Evolutionary conservation across 345 rosid genomes (phyloP).

Genomic region (Linum trigynum): DNA sequence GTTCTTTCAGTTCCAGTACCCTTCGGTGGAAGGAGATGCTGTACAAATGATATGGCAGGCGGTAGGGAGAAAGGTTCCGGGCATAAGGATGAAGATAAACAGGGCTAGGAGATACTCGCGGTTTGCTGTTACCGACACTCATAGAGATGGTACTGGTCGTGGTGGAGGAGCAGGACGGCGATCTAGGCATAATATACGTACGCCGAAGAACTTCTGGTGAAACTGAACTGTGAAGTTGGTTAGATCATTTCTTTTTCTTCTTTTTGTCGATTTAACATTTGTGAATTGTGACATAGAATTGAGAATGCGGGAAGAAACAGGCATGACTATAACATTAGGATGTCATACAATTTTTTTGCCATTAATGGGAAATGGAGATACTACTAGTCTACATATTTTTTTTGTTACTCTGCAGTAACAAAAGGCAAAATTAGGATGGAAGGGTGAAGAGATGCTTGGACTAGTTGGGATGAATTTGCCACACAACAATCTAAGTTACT

Average conservation of each 20-base stretch:
- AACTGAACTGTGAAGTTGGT: neutral
- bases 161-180: conserved; percentile 11
- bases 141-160: neutral
- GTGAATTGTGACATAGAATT: too few species aligned
- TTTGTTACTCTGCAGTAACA: too few species aligned
- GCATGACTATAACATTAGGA: too few species aligned
- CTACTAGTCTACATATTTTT: too few species aligned
- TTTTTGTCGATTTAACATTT: too few species aligned
- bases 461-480: too few species aligned
- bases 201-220: conserved; percentile 54
- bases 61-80: conserved; percentile 63
- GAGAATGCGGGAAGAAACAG: too few species aligned
- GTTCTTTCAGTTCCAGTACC: conserved; percentile 52
- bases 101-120: conserved; percentile 43
- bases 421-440: too few species aligned
- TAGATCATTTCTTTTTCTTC: too few species aligned
- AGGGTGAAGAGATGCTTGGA: too few species aligned
- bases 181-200: conserved; percentile 20
- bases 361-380: too few species aligned
- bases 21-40: conserved; percentile 54
- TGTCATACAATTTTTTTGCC: too few species aligned
- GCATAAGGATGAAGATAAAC: conserved; percentile 51
- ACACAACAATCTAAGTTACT: neutral
- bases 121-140: neutral
- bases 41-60: conserved; percentile 96